A percentile compares a stretch with the other conserved stretches of the same genome.
These are phyloP conservation scores for Colletotrichum sidae DNA, from an alignment of 2,329 filamentous ascomycete genomes.

Conservation along the genomic window DNA sequence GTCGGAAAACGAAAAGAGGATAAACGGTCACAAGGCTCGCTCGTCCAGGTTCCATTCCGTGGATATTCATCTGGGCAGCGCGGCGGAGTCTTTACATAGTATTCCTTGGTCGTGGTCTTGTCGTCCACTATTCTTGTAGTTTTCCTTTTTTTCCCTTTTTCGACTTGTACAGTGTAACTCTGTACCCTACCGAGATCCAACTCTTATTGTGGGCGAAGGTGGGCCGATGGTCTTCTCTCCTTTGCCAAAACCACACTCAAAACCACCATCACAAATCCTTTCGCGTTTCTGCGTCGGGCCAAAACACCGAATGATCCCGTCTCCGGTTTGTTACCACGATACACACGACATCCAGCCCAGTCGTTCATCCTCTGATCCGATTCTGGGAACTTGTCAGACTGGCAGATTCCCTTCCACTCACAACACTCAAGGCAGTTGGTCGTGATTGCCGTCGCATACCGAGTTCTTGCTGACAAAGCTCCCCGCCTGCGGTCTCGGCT, in stretches of 20 bases:
- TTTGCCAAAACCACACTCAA: no score
- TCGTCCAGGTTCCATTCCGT: no score
- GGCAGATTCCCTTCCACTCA: conserved; percentile 18
- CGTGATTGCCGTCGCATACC: no score
- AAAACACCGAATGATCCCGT: conserved; percentile 31
- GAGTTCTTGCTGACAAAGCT: conserved; percentile 31
- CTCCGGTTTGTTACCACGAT: background rate
- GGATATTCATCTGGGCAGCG: background rate
- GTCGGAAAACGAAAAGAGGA: no score
- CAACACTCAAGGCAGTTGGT: no score
- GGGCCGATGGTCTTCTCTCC: conserved; percentile 12
- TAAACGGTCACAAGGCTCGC: no score
- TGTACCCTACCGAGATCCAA: conserved; percentile 17
- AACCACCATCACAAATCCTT: conserved; percentile 3
- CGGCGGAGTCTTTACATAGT: background rate
- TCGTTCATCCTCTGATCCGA: no score
- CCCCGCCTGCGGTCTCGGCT: conserved; percentile 18
- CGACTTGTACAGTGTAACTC: background rate
- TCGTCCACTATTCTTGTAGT: conserved; percentile 12
- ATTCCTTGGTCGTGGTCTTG: conserved; percentile 11
- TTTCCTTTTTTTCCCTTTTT: conserved; percentile 12
- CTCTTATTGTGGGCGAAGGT: conserved; percentile 30
- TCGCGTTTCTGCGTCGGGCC: conserved; percentile 26
- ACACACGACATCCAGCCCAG: no score
- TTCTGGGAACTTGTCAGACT: background rate